These are phyloP conservation scores for Fusarium sublunatum DNA, from an alignment of 2,329 filamentous ascomycete genomes.

Conservation along the genomic window DNA sequence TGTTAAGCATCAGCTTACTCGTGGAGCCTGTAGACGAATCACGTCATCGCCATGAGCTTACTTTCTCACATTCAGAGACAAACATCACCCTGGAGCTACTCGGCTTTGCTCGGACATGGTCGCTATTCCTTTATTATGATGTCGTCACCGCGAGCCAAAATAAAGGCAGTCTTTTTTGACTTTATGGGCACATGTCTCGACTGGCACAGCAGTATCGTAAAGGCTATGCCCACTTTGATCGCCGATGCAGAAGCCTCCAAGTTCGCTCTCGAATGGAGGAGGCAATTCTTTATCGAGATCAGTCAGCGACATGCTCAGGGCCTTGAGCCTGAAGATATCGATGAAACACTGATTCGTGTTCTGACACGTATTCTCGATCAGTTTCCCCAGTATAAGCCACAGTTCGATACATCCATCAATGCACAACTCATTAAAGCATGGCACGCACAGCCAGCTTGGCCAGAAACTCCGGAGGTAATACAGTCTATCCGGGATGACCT, in stretches of 20 bases:
- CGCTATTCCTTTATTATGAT: neutral
- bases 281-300: constrained; percentile 60
- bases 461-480: constrained; percentile 60
- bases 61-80: too few relatives aligned
- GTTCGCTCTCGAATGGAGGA: constrained; percentile 63
- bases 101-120: too few relatives aligned
- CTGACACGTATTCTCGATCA: constrained; percentile 52
- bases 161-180: constrained; percentile 65
- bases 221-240: constrained; percentile 51
- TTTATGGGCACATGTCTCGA: constrained; percentile 69
- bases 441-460: constrained; percentile 64
- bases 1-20: too few relatives aligned
- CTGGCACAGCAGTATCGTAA: constrained; percentile 60
- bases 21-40: too few relatives aligned
- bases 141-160: constrained; percentile 15
- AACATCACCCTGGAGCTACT: too few relatives aligned
- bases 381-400: neutral
- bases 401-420: constrained; percentile 32
- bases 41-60: too few relatives aligned
- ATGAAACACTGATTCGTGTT: constrained; percentile 58
- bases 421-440: constrained; percentile 54
- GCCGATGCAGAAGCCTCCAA: constrained; percentile 49
- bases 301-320: constrained; percentile 51
- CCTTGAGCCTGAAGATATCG: constrained; percentile 59
- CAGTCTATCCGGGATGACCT: constrained; percentile 50